Evolutionary conservation across 768 basidiomycete species (phyloP).

Genomic region (Tricholoma furcatifolium): DNA sequence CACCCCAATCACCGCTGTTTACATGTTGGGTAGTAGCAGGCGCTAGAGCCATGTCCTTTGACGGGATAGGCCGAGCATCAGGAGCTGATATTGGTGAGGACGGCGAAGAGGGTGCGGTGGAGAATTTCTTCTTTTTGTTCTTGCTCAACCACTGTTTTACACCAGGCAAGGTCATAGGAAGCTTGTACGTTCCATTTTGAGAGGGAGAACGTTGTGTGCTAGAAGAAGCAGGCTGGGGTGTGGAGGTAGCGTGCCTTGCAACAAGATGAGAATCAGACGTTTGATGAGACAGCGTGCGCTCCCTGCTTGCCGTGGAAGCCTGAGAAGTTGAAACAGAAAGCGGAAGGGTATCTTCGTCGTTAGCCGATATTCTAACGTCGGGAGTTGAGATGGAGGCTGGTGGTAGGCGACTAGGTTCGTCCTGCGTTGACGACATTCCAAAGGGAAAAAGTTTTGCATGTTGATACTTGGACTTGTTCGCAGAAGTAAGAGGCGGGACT

Average conservation of each 20-base stretch:
- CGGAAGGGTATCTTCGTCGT: constrained; percentile 48
- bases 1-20: constrained; percentile 72
- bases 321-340: constrained; percentile 42
- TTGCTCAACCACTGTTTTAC: constrained; percentile 80
- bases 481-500: constrained; percentile 71
- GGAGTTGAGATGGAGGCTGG: constrained; percentile 43
- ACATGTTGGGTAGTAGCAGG: constrained; percentile 66
- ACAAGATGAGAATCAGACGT: constrained; percentile 67
- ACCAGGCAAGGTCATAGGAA: constrained; percentile 75
- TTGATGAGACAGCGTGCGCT: constrained; percentile 66
- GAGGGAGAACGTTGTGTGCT: constrained; percentile 37
- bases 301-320: constrained; percentile 51
- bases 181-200: constrained; percentile 39
- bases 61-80: constrained; percentile 33
- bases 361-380: constrained; percentile 42
- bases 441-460: constrained; percentile 86
- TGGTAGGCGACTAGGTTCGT: constrained; percentile 62
- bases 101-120: constrained; percentile 31
- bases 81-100: constrained; percentile 19
- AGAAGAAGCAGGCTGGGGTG: constrained; percentile 45
- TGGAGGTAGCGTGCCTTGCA: constrained; percentile 47
- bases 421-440: constrained; percentile 69
- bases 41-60: constrained; percentile 61
- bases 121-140: constrained; percentile 56
- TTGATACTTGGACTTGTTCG: constrained; percentile 72